phyloP scores from a whole-genome alignment of 2,329 filamentous ascomycete genomes.

The Hypocreales sp. region DNA sequence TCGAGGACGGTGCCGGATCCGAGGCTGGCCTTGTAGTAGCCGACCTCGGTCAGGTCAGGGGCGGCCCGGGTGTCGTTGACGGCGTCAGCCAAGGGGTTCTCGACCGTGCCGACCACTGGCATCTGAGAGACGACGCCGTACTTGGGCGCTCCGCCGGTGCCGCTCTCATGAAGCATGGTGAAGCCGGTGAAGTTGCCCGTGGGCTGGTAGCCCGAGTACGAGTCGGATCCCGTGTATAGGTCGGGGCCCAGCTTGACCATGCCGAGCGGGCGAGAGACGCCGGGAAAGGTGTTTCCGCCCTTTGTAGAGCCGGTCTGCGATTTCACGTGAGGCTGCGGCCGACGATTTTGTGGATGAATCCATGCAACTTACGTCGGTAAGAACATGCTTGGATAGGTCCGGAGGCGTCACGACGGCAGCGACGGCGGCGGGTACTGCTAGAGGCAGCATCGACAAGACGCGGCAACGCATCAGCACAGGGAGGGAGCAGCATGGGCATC shows the following conservation, averaged over 20 bases:
- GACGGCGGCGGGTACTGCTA: too few species aligned
- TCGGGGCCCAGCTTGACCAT: constrained; percentile 35
- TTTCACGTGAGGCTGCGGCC: too few species aligned
- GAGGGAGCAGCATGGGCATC: too few species aligned
- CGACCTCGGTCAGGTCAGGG: constrained; percentile 37
- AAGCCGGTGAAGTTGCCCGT: constrained; percentile 41
- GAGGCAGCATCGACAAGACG: too few species aligned
- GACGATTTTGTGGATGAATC: too few species aligned
- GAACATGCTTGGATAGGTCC: too few species aligned
- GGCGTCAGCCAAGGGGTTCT: constrained; percentile 38
- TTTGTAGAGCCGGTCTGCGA: constrained; percentile 27
- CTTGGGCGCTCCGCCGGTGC: constrained; percentile 54
- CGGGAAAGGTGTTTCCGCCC: constrained; percentile 34
- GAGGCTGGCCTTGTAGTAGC: constrained; percentile 43
- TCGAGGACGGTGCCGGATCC: constrained; percentile 40
- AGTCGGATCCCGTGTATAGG: constrained; percentile 29
- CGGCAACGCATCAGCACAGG: too few species aligned
- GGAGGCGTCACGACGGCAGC: too few species aligned
- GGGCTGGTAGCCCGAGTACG: constrained; percentile 35
- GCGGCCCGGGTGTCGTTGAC: constrained; percentile 37
- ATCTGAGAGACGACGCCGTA: constrained; percentile 51
- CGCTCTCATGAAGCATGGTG: constrained; percentile 49
- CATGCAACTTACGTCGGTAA: too few species aligned
- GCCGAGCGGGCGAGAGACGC: constrained; percentile 29
- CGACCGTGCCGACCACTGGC: constrained; percentile 32